Evolutionary conservation across 225 moss, liverwort and hornwort genomes (phyloP), one percentile per base, ranked within the genome.

Genomic region (Pseudoscleropodium purum): DNA sequence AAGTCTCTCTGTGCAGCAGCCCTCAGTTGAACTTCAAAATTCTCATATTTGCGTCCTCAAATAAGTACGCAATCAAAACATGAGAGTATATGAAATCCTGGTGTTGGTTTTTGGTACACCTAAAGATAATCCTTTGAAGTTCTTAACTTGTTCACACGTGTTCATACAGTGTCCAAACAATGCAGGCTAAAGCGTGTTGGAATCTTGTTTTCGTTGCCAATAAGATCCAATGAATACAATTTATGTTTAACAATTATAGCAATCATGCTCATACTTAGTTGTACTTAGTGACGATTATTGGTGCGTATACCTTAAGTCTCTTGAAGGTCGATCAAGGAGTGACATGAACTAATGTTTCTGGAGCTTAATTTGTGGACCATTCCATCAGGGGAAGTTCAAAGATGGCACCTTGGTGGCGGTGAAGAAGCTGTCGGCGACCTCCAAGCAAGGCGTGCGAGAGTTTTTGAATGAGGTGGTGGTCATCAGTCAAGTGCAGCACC

Each of bases 391-490:
- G 34, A 92, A 72, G 75, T 87, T 90, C 39, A 92, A 92, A 65
- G 94, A 94, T 21, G 94, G 94, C 65, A 92, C 91, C 17, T 8
- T 89, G 67, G 90, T 94, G 31, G 94, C 94, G 29, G 94, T 94
- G 87, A 94, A 94, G 91, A 90, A 87, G 87, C 79, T 94, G 47
- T 91, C 91, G 16, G 87, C 27, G 72, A 43, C 91, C 51, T 91
- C 90, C 5, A 91, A 89, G 84, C 93, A 95, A 87, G 92, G 91
- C 45, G 86, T 70, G 39, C 90, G 87, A 5, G 94, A 94, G 41
- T 95, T 95, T 73, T 73, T 95, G 60, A 94, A 93, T 3, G 95
- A 95, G 92, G 93, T 93, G 76, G 91, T 92, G 60, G 90, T 92
- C 56, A 93, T 95, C 68, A 95, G 93, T 52, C 88, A 90, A 27